Evolutionary conservation across 305 asterid species (phyloP), one percentile per base, ranked within the genome.

Genomic region (Solanum hybrid): DNA sequence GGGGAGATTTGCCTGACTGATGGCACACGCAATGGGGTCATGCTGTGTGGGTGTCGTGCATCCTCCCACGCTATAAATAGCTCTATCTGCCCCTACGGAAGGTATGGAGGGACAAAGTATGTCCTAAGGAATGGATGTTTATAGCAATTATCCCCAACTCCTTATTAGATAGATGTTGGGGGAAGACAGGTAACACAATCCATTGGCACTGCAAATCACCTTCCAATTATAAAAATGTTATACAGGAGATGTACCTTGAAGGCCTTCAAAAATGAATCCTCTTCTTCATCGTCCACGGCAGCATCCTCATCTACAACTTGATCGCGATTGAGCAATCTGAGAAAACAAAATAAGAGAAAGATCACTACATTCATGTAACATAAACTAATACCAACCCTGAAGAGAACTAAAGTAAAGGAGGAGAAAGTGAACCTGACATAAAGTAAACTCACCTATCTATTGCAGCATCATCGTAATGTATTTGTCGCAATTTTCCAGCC

Each of bases 401-500:
- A 51, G 90, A 31, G 37, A 79, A 61, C 79, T 61, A 72, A 89
- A 57, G 88, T 29, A 89, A 79, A 32, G 84, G 29, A 87, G 84
- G 31, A 88, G 81, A 61, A 83, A 89, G 84, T 37, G 41, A 88
- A 65, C 83, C 9, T 27, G 34, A 29, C 11, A 22, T 75, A 90
- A 89, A 87, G 10, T 70, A 22, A 72, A 89, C 38, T 92, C 92
- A 97, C 99, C 99, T 94, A 91, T 95, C 98, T 90, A 97, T 97
- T 84, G 99, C 99, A 92, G 98, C 90, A 92, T 95, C 99, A 90
- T 97, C 99, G 87, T 97, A 97, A 94, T 96, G 99, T 89, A 97
- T 97, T 94, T 97, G 99, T 27, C 98, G 97, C 88, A 99, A 97
- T 93, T 97, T 97, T 72, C 96, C 99, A 57, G 95, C 91, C 91